Base-by-base conservation (phyloP, 2,329 filamentous ascomycete genomes). In the Metarhizium anisopliae region DNA sequence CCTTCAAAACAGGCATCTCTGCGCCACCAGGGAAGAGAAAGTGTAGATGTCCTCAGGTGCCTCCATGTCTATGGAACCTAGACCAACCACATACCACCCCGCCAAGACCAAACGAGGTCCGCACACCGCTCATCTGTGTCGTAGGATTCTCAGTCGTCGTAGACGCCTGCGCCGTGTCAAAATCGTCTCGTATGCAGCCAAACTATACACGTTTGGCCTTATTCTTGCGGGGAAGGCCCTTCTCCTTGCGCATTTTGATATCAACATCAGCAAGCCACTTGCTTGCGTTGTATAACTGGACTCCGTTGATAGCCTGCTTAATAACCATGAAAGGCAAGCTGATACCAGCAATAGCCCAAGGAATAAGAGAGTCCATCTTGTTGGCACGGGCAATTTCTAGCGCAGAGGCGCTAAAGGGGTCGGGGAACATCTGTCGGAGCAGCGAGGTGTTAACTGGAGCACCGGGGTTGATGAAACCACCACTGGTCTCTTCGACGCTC, bases 221-320 rank as follows among this genome's bases (percentile, higher is more conserved):
- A 50, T 69, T 70, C 68, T 74, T 75, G 62, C 76, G 77, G 29
- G 80, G 78, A 32, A 85, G 67, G 3, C 82, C 83, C 62, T 70
- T 67, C 42, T 68, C 71, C 56, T 62, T 81, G 64, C 90, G 81
- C 59, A 80, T 77, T 64, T 82, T 79, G 40, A 87, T 72, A 65
- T 99, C 94, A n/a, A 91, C 91, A 73, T 97, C 92, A 0, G 90
- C 94, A 43, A 99, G 79, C 86, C 90, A 95, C 67, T 84, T 85
- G 72, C 90, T 92, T 6, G 94, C 94, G 73, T 96, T 95, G 67
- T 95, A 83, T 64, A 99, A 81, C 77, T 99, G 94, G 51, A 97
- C 81, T 52, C 96, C 80, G 66, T 99, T 99, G 78, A 97, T 90
- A 66, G 88, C 80, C 70, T 99, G 94, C 81, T 99, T 99, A 63